Evolutionary conservation across 1,284 basidiomycete genomes (phyloP).

Genomic region (Xerocomus nothofagi): DNA sequence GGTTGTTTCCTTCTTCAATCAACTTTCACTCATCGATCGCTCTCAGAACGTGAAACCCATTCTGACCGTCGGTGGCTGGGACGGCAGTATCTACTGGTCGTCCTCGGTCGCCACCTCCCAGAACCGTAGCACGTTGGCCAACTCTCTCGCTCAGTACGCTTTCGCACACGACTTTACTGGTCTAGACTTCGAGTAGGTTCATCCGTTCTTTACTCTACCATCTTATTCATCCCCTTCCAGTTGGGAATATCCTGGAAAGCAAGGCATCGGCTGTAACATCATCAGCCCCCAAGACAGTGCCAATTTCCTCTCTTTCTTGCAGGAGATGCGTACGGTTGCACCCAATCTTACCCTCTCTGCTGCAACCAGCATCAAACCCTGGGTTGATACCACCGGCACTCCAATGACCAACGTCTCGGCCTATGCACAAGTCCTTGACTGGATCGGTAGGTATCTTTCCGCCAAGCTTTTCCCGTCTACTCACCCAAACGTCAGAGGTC

Average conservation of each 20-base stretch:
- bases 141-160: conserved; percentile 62
- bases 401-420: conserved; percentile 65
- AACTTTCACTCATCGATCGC: not conserved
- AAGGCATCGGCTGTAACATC: conserved; percentile 74
- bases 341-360: conserved; percentile 70
- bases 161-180: conserved; percentile 72
- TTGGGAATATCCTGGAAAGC: conserved; percentile 82
- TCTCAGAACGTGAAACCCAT: conserved; percentile 64
- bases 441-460: conserved; percentile 46
- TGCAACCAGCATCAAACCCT: conserved; percentile 71
- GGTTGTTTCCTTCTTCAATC: conserved; percentile 13
- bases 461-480: conserved; percentile 20
- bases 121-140: conserved; percentile 68
- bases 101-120: conserved; percentile 59
- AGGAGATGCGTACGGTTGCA: conserved; percentile 64
- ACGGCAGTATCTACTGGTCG: conserved; percentile 78
- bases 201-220: not conserved
- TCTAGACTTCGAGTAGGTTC: conserved; percentile 79
- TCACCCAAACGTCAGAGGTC: conserved; percentile 40
- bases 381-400: conserved; percentile 54
- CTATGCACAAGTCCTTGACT: conserved; percentile 75
- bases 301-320: conserved; percentile 74
- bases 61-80: conserved; percentile 88
- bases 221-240: conserved; percentile 41
- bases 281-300: conserved; percentile 64